Evolutionary conservation across 768 basidiomycete species (phyloP), one percentile per base, ranked within the genome.

Genomic region (Suillus fuscotomentosus): DNA sequence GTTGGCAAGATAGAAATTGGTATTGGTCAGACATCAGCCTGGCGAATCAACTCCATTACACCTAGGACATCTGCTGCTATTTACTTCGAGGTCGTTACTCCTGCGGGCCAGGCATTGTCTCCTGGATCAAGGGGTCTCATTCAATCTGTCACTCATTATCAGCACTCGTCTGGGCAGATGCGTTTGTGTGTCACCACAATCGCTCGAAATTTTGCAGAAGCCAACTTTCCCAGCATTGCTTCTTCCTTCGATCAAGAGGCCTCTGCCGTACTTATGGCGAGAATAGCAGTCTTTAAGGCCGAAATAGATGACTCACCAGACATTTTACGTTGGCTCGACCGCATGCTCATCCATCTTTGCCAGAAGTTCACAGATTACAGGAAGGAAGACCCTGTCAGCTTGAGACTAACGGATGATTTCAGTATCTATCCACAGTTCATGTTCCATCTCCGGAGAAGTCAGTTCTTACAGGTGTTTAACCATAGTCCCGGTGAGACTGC

Each of bases 361-460:
- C 97, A 99, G 82, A 99, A 99, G 82, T 99, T 99, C 72, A 97
- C 97, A 57, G 96, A 98, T 73, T 99, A 99, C 73, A 82, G 96
- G 71, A 99, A 99, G 81, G 97, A 99, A 77, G 97, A 99, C 74
- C 92, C 97, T 11, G 85, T 88, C 43, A 94, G 91, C 74, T 99
- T 99, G 85, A 83, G 95, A 69, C 82, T 99, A 68, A 83, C 88
- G 63, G 95, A 97, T 75, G 97, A 97, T 78, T 99, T 99, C 79
- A 93, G 92, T 75, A 98, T 99, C 71, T 99, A 99, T 76, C 97
- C 97, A 17, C 97, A 99, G 74, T 99, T 99, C 82, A 99, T 99
- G 97, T 99, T 99, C 89, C 97, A 99, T 79, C 78, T 99, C 66
- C 85, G 97, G 65, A 82, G 97, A 75, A 95, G 93, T 84, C 97